phyloP scores from a whole-genome alignment of 257 asterid genomes.

The Marsdenia floribunda region DNA sequence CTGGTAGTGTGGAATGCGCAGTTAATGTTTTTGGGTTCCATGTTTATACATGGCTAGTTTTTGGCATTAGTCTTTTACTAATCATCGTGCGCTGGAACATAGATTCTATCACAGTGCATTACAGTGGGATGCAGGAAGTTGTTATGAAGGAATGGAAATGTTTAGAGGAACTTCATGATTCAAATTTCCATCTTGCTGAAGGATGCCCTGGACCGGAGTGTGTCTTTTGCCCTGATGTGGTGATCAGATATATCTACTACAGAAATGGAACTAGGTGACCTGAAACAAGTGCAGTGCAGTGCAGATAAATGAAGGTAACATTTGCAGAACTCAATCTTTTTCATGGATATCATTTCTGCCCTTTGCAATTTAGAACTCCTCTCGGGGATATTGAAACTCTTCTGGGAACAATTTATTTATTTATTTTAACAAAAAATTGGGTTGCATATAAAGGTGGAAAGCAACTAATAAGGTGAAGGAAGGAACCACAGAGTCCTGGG shows the following conservation, averaged over 20 bases:
- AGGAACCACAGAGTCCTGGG: no score
- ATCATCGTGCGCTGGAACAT: neutral
- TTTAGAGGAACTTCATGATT: neutral
- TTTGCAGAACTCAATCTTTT: neutral
- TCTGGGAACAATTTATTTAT: no score
- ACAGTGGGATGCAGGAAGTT: neutral
- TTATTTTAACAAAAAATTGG: no score
- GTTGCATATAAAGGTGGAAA: no score
- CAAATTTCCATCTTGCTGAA: neutral
- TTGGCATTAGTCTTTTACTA: neutral
- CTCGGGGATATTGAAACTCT: no score
- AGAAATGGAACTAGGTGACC: neutral
- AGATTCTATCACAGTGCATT: neutral
- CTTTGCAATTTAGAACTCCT: no score
- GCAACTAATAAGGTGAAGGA: no score
- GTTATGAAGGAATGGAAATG: neutral
- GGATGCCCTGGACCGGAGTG: neutral
- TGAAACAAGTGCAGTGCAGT: neutral
- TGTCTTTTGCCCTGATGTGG: neutral
- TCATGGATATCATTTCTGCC: neutral
- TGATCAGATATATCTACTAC: neutral
- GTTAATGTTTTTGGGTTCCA: constrained; percentile 6
- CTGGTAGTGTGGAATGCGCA: constrained; percentile 1
- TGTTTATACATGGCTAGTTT: neutral
- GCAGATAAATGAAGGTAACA: neutral